Evolutionary conservation across 2,329 filamentous ascomycete species (phyloP), one percentile per base, ranked within the genome.

Genomic region (Alternaria metachromatica): DNA sequence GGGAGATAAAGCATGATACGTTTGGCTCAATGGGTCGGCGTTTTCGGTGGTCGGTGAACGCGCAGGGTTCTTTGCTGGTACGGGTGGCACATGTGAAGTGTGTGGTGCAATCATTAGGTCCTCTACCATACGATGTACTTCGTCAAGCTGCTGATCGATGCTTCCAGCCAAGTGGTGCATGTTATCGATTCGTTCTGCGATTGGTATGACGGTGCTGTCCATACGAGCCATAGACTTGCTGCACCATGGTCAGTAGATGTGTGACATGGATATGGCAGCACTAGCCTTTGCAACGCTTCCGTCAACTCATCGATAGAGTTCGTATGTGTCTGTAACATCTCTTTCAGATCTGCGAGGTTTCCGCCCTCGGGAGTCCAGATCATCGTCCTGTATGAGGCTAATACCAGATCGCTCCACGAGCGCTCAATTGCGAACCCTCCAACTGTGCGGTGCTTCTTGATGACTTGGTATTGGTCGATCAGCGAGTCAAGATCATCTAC

Each of bases 321-420:
- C 20, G 78, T 78, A 61, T 84, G 82, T 77, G 83, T 80, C 26
- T 80, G 77, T 9, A 84, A 70, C 66, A 83, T 73, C 60, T 78
- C 73, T 49, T 77, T 73, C 55, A 85, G 67, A 21, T 78, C 72
- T 11, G 76, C 70, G 21, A 85, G 78, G 54, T 75, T 73, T 1
- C 82, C 82, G 12, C 81, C 82, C 26, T 83, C 81, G 2, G 79
- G 77, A 3, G 82, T 84, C 83, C 83, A 84, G 62, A 79, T 78
- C 71, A 84, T 78, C 6, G 77, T 80, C 58, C 79, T 78, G 69
- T 82, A 83, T 62, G 81, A 79, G 6, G 77, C 68, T 8, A 84
- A 49, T 0, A 84, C 80, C 4, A 80, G 68, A 43, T 82, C 76
- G 54, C 79, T 82, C 83, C 83, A 85, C 45, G 75, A 78, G 49